A percentile compares a stretch with the other conserved stretches of the same genome.
Evolutionary conservation across 2,329 filamentous ascomycete genomes (phyloP).

Genomic region (Aspergillus tamarii): DNA sequence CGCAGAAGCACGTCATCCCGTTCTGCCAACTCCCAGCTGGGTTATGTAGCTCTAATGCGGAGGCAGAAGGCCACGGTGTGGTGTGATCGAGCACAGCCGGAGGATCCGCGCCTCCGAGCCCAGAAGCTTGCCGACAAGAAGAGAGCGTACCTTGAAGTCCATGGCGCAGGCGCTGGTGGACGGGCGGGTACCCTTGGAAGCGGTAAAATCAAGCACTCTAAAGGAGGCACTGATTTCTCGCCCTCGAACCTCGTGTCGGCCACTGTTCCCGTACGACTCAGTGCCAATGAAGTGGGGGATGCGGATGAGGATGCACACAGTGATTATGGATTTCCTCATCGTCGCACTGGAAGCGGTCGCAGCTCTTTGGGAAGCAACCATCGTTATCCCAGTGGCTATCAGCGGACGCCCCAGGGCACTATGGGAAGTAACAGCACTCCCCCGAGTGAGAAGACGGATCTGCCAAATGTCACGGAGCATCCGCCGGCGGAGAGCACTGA

Average conservation of each 20-base stretch:
- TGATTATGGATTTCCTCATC: constrained; percentile 48
- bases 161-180: constrained; percentile 57
- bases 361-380: constrained; percentile 57
- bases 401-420: constrained; percentile 42
- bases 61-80: constrained; percentile 98
- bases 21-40: constrained; percentile 67
- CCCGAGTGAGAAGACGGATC: constrained; percentile 48
- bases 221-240: constrained; percentile 77
- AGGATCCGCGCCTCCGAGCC: constrained; percentile 81
- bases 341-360: constrained; percentile 60
- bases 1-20: constrained; percentile 81
- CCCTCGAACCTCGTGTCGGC: constrained; percentile 74
- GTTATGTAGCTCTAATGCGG: constrained; percentile 93
- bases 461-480: constrained; percentile 48
- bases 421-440: constrained; percentile 58
- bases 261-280: constrained; percentile 87
- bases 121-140: constrained; percentile 86
- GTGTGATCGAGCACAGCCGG: constrained; percentile 91
- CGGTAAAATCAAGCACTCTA: constrained; percentile 86
- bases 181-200: constrained; percentile 66
- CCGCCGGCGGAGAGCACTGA: constrained; percentile 33
- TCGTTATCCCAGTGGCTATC: constrained; percentile 50
- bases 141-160: constrained; percentile 81
- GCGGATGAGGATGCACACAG: constrained; percentile 68
- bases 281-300: constrained; percentile 92